Evolutionary conservation across 257 asterid genomes (phyloP).

Genomic region (Ilex aquifolium): DNA sequence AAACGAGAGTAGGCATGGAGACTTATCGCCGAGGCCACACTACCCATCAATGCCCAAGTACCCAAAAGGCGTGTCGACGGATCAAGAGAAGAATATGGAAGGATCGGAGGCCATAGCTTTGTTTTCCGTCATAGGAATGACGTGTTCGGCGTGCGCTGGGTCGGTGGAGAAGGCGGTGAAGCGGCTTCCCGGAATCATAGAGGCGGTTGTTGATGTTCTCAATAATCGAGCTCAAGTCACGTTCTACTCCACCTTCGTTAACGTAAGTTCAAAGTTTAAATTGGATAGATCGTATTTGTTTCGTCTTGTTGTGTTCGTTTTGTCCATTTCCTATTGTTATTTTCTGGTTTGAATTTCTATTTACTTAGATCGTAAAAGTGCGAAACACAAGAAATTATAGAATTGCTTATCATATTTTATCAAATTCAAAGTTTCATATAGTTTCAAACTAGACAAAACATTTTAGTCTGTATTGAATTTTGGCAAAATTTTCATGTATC

Average conservation of each 20-base stretch:
- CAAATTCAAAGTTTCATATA: too few relatives aligned
- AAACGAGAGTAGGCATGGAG: constrained; percentile 11
- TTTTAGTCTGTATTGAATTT: too few relatives aligned
- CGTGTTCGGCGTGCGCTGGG: constrained; percentile 88
- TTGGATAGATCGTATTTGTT: too few relatives aligned
- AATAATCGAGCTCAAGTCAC: constrained; percentile 63
- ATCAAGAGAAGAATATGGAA: constrained; percentile 33
- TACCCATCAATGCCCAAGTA: constrained; percentile 37
- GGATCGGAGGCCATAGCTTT: constrained; percentile 49
- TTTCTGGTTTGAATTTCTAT: too few relatives aligned
- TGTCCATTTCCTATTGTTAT: too few relatives aligned
- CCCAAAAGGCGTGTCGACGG: constrained; percentile 22
- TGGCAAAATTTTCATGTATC: too few relatives aligned
- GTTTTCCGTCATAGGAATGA: constrained; percentile 71
- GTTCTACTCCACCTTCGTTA: constrained; percentile 47
- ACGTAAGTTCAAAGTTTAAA: constrained; percentile 32
- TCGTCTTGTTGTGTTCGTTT: too few relatives aligned
- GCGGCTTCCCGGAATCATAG: constrained; percentile 74
- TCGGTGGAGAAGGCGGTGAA: constrained; percentile 84
- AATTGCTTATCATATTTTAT: too few relatives aligned
- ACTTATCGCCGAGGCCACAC: constrained; percentile 27
- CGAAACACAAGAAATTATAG: too few relatives aligned
- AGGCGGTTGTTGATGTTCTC: constrained; percentile 73
- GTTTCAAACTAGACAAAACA: too few relatives aligned
- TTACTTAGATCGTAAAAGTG: too few relatives aligned